phyloP scores from a whole-genome alignment of 2,329 filamentous ascomycete genomes.

The Thelonectria olida region DNA sequence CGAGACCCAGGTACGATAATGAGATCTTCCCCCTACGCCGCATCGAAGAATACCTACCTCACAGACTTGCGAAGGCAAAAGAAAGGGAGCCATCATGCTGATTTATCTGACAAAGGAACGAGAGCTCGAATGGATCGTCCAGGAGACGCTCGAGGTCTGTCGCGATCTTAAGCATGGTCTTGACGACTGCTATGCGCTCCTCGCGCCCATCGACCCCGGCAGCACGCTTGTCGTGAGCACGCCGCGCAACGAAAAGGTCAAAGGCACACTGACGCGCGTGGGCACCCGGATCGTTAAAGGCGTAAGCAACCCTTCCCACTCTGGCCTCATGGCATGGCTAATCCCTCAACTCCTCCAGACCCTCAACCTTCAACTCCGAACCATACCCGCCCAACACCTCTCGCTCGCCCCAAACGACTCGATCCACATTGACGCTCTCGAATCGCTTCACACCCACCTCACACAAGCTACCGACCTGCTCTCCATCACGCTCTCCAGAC shows the following conservation, averaged over 20 bases:
- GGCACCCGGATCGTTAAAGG: slow-evolving; percentile 93
- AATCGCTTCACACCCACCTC: slow-evolving; percentile 77
- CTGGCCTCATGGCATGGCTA: slow-evolving; percentile 29
- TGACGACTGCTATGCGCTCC: slow-evolving; percentile 86
- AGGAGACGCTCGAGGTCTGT: slow-evolving; percentile 59
- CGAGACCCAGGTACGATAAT: slow-evolving; percentile 58
- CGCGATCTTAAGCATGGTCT: slow-evolving; percentile 70
- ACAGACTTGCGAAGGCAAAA: too few relatives aligned
- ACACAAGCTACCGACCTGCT: slow-evolving; percentile 87
- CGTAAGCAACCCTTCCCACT: slow-evolving; percentile 56
- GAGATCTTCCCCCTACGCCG: background rate
- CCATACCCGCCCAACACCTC: slow-evolving; percentile 64
- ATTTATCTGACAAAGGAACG: slow-evolving; percentile 51
- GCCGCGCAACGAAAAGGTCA: slow-evolving; percentile 85
- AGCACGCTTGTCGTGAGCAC: slow-evolving; percentile 92
- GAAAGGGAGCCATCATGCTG: slow-evolving; percentile 35
- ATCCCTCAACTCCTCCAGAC: slow-evolving; percentile 58
- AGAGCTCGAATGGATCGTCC: slow-evolving; percentile 65
- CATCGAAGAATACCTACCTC: background rate
- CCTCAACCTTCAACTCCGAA: slow-evolving; percentile 79
- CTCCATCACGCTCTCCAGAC: slow-evolving; percentile 74
- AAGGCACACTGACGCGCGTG: slow-evolving; percentile 89
- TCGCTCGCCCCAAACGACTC: slow-evolving; percentile 58
- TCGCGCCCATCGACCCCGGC: slow-evolving; percentile 85
- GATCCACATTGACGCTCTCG: slow-evolving; percentile 74